Conservation (phyloP, 2,329 filamentous ascomycete species). For the Hypoxylon sp. region DNA sequence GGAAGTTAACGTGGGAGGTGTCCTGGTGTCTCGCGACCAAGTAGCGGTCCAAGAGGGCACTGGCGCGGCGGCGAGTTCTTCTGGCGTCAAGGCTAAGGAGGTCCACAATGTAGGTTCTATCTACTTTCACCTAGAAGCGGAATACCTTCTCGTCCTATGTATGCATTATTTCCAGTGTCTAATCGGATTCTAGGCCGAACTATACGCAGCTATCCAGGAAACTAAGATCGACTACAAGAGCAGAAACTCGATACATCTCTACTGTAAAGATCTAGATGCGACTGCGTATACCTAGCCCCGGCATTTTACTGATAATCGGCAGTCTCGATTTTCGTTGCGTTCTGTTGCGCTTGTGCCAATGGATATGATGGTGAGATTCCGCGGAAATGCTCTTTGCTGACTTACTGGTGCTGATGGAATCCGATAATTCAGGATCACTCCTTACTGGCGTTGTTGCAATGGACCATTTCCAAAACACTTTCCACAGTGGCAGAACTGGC, state of each 20-base stretch:
- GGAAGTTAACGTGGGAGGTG: conserved; percentile 24
- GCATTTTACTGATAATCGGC: conserved; percentile 11
- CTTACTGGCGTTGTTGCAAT: conserved; percentile 62
- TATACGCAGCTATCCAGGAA: conserved; percentile 62
- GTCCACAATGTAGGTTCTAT: conserved; percentile 58
- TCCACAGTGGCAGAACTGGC: conserved; percentile 56
- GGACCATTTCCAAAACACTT: conserved; percentile 57
- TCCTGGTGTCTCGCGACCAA: conserved; percentile 38
- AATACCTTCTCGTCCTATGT: not conserved
- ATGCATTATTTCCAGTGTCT: conserved; percentile 11
- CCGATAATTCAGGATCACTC: conserved; percentile 54
- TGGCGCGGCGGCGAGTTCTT: conserved; percentile 48
- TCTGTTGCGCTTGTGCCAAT: conserved; percentile 63
- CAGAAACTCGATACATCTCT: conserved; percentile 58
- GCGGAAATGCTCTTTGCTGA: not conserved
- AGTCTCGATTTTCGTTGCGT: conserved; percentile 61
- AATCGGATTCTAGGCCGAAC: conserved; percentile 57
- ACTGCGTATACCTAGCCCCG: not conserved
- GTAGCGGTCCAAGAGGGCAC: conserved; percentile 48
- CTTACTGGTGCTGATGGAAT: conserved; percentile 26
- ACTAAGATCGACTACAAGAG: conserved; percentile 60
- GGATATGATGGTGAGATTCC: conserved; percentile 59
- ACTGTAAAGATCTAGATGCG: conserved; percentile 49
- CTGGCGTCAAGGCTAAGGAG: conserved; percentile 57
- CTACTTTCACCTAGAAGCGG: not conserved